A percentile compares a stretch with the other conserved stretches of the same genome.
These are phyloP conservation scores for Amyloporia xantha DNA, from an alignment of 768 basidiomycete genomes.

Conservation along the genomic window DNA sequence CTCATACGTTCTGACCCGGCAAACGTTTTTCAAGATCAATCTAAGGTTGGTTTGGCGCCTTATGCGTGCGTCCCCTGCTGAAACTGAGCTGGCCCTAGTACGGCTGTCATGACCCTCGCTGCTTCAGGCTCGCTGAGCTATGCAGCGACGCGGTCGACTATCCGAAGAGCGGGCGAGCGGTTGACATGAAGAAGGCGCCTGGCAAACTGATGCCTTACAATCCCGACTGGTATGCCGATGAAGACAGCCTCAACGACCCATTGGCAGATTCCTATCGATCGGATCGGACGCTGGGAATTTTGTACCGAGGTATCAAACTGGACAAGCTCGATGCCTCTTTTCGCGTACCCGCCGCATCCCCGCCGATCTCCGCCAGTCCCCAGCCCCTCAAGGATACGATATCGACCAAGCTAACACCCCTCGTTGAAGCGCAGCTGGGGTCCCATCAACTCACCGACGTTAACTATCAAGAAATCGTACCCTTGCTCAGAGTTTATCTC, in stretches of 20 bases:
- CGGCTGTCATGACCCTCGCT: conserved; percentile 53
- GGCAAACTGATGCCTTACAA: conserved; percentile 53
- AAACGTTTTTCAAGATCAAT: conserved; percentile 57
- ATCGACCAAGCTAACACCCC: conserved; percentile 11
- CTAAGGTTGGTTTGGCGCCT: conserved; percentile 35
- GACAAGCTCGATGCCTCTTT: conserved; percentile 19
- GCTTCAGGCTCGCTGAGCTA: conserved; percentile 50
- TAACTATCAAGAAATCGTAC: neutral
- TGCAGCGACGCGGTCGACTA: conserved; percentile 73
- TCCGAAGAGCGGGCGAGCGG: conserved; percentile 66
- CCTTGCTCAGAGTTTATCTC: conserved; percentile 44
- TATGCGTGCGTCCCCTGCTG: neutral
- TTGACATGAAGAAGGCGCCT: conserved; percentile 45
- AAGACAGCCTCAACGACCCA: conserved; percentile 31
- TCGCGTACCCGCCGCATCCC: conserved; percentile 5
- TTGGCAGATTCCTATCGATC: conserved; percentile 66
- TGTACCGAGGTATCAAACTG: conserved; percentile 53
- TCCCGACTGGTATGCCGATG: conserved; percentile 62
- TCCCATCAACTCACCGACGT: conserved; percentile 18
- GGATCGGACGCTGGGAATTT: conserved; percentile 56
- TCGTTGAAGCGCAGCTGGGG: conserved; percentile 11
- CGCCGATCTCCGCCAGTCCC: neutral
- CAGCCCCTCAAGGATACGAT: conserved; percentile 18
- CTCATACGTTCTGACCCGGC: too few species aligned
- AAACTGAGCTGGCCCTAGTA: conserved; percentile 28